A percentile compares a stretch with the other conserved stretches of the same genome.
Evolutionary conservation across 441 rosid species (phyloP).

Genomic region (Codiaeum variegatum): DNA sequence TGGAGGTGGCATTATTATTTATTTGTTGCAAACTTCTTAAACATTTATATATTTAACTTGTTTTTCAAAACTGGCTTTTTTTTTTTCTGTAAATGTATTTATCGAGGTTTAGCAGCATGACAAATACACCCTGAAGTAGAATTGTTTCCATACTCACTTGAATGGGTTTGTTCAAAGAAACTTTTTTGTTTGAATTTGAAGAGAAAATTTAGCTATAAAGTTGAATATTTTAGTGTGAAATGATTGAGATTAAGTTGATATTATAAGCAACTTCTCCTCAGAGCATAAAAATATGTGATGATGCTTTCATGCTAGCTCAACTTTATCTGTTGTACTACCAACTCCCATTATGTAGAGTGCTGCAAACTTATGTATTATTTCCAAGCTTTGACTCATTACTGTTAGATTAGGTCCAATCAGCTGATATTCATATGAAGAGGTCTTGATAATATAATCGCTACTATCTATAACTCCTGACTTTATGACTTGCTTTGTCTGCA

Average conservation of each 20-base stretch:
- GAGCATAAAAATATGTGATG: not conserved
- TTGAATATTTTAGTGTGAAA: not conserved
- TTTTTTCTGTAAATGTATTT: not conserved
- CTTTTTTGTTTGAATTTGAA: not conserved
- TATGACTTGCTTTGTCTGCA: conserved; percentile 22
- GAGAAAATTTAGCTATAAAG: not conserved
- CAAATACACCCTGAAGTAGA: not conserved
- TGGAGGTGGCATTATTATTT: not conserved
- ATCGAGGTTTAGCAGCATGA: not conserved
- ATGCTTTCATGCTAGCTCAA: not conserved
- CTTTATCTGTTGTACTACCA: conserved; percentile 6
- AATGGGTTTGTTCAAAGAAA: not conserved
- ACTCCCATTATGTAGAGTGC: conserved; percentile 26
- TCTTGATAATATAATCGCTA: conserved; percentile 12
- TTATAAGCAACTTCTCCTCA: not conserved
- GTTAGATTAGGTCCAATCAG: conserved; percentile 12
- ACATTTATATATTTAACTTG: no score
- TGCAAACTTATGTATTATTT: not conserved
- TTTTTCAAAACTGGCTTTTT: not conserved
- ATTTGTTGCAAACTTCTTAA: not conserved
- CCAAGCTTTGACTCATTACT: conserved; percentile 19
- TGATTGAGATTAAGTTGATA: not conserved
- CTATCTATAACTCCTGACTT: conserved; percentile 13
- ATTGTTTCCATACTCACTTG: not conserved
- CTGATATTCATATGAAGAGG: not conserved